phyloP scores from a whole-genome alignment of 805 yeast species.

The Isabelozyma gotoi region DNA sequence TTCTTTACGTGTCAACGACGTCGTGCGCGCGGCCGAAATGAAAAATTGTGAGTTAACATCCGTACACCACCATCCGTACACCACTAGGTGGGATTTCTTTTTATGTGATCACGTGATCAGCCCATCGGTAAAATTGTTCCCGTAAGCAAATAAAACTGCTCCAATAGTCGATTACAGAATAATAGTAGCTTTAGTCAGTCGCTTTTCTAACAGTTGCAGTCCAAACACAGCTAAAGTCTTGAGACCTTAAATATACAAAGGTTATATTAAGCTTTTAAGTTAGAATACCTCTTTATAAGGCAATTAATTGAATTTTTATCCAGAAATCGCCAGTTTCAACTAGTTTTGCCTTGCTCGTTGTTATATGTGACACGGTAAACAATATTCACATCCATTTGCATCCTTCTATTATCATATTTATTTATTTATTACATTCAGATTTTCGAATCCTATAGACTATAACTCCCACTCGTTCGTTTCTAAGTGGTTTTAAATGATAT shows the following conservation, averaged over 20 bases:
- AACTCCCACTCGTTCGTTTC: not conserved
- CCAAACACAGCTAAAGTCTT: not conserved
- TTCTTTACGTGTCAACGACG: not conserved
- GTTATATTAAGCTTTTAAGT: too few relatives aligned
- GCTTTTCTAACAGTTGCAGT: not conserved
- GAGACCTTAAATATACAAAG: too few relatives aligned
- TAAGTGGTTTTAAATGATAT: not conserved
- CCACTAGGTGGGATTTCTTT: not conserved
- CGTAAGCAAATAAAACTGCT: not conserved
- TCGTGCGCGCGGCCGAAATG: not conserved
- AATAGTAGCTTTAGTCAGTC: not conserved
- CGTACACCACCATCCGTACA: constrained; percentile 1
- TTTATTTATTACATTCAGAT: not conserved
- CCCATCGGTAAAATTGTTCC: not conserved
- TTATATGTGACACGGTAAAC: too few relatives aligned
- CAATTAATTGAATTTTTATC: too few relatives aligned
- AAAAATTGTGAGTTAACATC: not conserved
- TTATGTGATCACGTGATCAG: not conserved
- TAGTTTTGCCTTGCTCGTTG: too few relatives aligned
- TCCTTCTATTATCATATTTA: not conserved
- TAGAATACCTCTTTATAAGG: too few relatives aligned
- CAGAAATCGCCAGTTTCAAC: too few relatives aligned
- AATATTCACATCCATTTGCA: not conserved
- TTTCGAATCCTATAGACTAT: too few relatives aligned
- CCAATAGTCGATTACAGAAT: not conserved